Percentiles rank a stretch among this genome's conserved stretches.
These are phyloP conservation scores for Lyophyllum decastes DNA, from an alignment of 768 basidiomycete genomes.

Conservation along the genomic window DNA sequence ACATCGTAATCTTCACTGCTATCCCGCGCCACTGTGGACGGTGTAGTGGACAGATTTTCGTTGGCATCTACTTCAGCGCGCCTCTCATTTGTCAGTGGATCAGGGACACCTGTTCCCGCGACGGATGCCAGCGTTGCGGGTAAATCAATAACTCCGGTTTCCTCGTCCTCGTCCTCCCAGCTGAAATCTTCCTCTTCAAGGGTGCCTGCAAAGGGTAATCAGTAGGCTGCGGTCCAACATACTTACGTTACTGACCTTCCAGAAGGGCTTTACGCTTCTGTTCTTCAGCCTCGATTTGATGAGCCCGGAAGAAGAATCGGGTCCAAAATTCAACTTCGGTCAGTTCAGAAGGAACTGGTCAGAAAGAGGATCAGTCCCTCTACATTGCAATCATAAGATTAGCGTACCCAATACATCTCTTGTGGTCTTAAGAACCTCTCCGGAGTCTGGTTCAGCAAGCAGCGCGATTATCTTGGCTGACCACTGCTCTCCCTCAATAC, in stretches of 20 bases:
- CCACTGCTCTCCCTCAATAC: constrained; percentile 63
- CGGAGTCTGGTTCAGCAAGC: constrained; percentile 52
- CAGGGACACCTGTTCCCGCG: constrained; percentile 9
- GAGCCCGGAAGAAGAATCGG: constrained; percentile 86
- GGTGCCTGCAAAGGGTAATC: constrained; percentile 39
- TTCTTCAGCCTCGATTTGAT: constrained; percentile 81
- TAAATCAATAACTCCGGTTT: constrained; percentile 22
- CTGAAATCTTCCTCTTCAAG: constrained; percentile 85
- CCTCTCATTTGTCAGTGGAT: constrained; percentile 5
- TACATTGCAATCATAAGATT: neutral
- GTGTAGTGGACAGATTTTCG: constrained; percentile 4
- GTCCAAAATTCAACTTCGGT: constrained; percentile 76
- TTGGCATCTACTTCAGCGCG: constrained; percentile 1
- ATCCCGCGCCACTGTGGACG: constrained; percentile 35
- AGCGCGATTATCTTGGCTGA: constrained; percentile 45
- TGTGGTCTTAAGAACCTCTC: constrained; percentile 51
- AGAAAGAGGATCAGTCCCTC: neutral
- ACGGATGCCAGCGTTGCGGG: constrained; percentile 17
- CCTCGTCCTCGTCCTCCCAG: constrained; percentile 96
- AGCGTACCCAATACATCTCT: constrained; percentile 59
- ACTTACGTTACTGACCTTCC: constrained; percentile 49
- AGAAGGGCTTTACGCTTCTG: constrained; percentile 76
- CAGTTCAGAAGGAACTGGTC: constrained; percentile 68
- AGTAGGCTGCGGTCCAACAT: neutral
- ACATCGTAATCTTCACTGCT: constrained; percentile 72